Percentiles rank a stretch among this genome's conserved stretches.
Evolutionary conservation across 192 early-diverging fungal genomes (phyloP).

Genomic region (Linnemannia zychae): DNA sequence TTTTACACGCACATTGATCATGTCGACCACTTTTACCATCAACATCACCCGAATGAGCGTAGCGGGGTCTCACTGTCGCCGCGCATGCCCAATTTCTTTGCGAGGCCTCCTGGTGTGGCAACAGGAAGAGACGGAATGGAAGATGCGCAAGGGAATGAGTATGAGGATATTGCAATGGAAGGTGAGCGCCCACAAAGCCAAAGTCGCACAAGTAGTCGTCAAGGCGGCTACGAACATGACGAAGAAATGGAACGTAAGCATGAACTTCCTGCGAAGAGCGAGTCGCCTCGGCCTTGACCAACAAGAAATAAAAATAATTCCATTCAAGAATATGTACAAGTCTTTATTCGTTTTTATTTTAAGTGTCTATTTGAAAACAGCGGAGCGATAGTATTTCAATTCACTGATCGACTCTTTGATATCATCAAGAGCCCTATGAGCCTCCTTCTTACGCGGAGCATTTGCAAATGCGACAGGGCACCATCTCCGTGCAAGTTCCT

Average conservation of each 20-base stretch:
- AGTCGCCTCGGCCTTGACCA: background rate
- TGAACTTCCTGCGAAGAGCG: background rate
- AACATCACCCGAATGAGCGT: background rate
- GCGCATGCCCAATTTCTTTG: background rate
- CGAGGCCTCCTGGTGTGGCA: background rate
- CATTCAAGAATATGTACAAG: background rate
- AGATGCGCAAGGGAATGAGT: background rate
- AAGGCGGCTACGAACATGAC: background rate
- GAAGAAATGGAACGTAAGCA: background rate
- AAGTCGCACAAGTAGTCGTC: background rate
- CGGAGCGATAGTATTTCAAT: constrained; percentile 79
- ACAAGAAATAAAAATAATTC: background rate
- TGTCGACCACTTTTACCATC: background rate
- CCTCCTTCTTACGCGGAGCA: constrained; percentile 71
- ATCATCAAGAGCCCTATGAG: constrained; percentile 91
- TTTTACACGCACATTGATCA: background rate
- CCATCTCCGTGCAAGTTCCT: constrained; percentile 91
- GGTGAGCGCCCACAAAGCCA: background rate
- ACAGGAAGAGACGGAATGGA: background rate
- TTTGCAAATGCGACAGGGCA: constrained; percentile 64
- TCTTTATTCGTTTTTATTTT: background rate
- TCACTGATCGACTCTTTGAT: constrained; percentile 94
- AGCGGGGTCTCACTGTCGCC: background rate
- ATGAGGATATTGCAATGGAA: background rate
- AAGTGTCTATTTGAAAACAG: constrained; percentile 69